phyloP scores from a whole-genome alignment of 225 moss, liverwort and hornwort genomes.

The Physcomitrellopsis africana region DNA sequence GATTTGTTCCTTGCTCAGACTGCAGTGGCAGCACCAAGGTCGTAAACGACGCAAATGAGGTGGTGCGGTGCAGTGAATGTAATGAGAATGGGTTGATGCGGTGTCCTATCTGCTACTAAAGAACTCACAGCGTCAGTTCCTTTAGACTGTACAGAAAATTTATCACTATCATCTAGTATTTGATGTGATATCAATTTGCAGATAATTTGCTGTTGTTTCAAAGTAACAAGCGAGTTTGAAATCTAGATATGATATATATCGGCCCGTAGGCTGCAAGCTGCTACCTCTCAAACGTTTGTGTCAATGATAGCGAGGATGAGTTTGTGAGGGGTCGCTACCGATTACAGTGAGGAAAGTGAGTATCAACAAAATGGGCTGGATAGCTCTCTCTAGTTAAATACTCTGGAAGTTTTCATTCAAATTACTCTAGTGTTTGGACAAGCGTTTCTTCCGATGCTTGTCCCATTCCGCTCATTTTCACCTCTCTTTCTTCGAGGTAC shows the following conservation, averaged over 20 bases:
- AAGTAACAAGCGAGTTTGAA: conserved; percentile 25
- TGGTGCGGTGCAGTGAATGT: conserved; percentile 61
- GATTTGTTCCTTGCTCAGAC: conserved; percentile 61
- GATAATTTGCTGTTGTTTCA: conserved; percentile 18
- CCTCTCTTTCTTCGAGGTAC: too few relatives aligned
- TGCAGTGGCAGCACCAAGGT: conserved; percentile 67
- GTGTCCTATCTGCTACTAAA: conserved; percentile 63
- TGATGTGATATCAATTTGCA: conserved; percentile 25
- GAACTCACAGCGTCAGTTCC: not conserved
- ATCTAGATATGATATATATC: conserved; percentile 25
- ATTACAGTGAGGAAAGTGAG: conserved; percentile 21
- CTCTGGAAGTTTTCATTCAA: too few relatives aligned
- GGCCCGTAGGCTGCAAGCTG: conserved; percentile 22
- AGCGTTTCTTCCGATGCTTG: too few relatives aligned
- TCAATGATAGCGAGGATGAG: conserved; percentile 1
- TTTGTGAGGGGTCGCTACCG: conserved; percentile 22
- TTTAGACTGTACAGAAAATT: conserved; percentile 39
- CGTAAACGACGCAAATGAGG: conserved; percentile 46
- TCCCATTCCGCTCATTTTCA: too few relatives aligned
- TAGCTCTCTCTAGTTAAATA: not conserved
- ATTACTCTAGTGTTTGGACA: too few relatives aligned
- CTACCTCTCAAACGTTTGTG: conserved; percentile 6
- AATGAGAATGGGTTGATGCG: conserved; percentile 72
- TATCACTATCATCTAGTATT: conserved; percentile 20
- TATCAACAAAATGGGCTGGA: conserved; percentile 24